Percentiles rank a stretch among this genome's conserved stretches.
Evolutionary conservation across 768 basidiomycete genomes (phyloP).

Genomic region (Leccinum uliginosum): DNA sequence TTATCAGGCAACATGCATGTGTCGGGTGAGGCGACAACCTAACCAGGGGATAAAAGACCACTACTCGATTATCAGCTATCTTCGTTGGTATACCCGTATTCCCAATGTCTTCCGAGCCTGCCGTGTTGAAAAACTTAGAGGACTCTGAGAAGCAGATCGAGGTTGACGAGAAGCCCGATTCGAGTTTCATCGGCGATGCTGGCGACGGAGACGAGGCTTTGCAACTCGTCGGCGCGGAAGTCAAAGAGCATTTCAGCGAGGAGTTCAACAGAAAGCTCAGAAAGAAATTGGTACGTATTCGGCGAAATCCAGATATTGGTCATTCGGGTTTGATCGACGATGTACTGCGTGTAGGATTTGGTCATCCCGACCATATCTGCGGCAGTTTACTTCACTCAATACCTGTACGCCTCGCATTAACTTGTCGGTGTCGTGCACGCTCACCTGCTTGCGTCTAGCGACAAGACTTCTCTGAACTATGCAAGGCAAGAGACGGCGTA

Average conservation of each 20-base stretch:
- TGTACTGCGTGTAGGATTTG: constrained; percentile 35
- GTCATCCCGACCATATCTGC: constrained; percentile 55
- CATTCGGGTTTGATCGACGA: neutral
- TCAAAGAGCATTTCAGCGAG: constrained; percentile 50
- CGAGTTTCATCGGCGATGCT: constrained; percentile 31
- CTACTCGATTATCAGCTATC: neutral
- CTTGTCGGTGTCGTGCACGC: neutral
- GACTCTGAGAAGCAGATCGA: constrained; percentile 23
- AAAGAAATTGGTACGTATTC: constrained; percentile 48
- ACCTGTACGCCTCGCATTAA: constrained; percentile 39
- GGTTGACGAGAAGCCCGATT: constrained; percentile 29
- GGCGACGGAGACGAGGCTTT: constrained; percentile 57
- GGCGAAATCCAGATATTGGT: neutral
- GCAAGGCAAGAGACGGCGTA: constrained; percentile 43
- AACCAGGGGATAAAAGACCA: constrained; percentile 10
- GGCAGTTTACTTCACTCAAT: constrained; percentile 67
- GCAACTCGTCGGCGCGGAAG: constrained; percentile 51
- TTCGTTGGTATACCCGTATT: neutral
- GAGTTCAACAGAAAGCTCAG: constrained; percentile 56
- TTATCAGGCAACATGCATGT: constrained; percentile 7
- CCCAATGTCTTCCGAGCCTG: constrained; percentile 18
- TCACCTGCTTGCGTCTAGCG: constrained; percentile 34
- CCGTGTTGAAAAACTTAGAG: constrained; percentile 5
- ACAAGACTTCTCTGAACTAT: constrained; percentile 68
- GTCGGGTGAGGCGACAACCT: constrained; percentile 5